Base-by-base conservation (phyloP, 106 monocot species). In the Dioscorea zingiberensis region DNA sequence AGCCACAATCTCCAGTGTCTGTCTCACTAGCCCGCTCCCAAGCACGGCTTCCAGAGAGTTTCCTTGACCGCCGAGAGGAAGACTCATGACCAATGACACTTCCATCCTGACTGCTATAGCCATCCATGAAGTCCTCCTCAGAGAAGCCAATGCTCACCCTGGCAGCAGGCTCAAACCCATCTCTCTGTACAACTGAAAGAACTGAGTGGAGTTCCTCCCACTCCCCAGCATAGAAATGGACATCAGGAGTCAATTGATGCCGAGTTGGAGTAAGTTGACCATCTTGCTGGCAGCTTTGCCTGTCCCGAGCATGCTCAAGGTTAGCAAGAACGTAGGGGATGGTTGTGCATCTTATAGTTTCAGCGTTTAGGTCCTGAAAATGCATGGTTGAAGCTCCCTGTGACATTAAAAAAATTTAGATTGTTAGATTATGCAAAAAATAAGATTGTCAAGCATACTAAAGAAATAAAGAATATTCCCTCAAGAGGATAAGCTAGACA, bases 371-470 rank as follows among this genome's bases (percentile, higher is more conserved):
- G 73, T 95, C 94, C 65, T 95, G 94, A 64, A 95, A 95, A 78
- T 95, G 94, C 28, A 95, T 81, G 46, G 85, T 85, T 2, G 85
- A 79, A 64, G 94, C 91, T 72, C 87, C 94, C 94, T 91, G 83
- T 17, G 24, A 11, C 24, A 38, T 2, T 30, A 2, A 38, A 38
- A 25, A 38, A 21, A 22, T 64, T 24, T 15, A 51, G 19, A 51
- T 2, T 18, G 15, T 51, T 15, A 51, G 51, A 51, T 4, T 8
- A 16, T 18, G 51, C 51, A 18, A 51, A 51, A n/a, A 38, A 38
- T 38, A 10, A 38, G 38, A 38, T 38, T 38, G 6, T 1, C 38
- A 38, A 1, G 38, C 38, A 38, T 8, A 38, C 38, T n/a, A n/a
- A n/a, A n/a, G n/a, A 38, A 38, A 6, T 38, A 38, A 38, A 38